A percentile compares a stretch with the other conserved stretches of the same genome.
Evolutionary conservation across 192 early-diverging fungal genomes (phyloP).

Genomic region (Coemansia sp.): DNA sequence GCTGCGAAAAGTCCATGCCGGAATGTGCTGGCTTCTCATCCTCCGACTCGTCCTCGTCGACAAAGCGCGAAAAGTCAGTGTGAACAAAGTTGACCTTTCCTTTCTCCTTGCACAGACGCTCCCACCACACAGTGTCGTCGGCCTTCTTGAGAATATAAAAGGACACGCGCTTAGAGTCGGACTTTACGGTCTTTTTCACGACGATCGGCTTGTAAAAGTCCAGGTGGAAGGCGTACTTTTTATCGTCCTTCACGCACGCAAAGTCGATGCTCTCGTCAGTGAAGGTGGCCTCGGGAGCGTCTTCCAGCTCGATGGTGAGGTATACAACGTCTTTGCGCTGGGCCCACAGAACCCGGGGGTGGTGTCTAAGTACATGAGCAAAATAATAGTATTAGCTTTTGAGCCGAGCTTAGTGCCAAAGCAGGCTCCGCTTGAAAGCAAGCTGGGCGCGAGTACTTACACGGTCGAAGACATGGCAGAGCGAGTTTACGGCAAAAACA

Average conservation of each 20-base stretch:
- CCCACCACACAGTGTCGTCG: slow-evolving; percentile 72
- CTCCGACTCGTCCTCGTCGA: slow-evolving; percentile 93
- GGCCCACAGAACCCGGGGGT: slow-evolving; percentile 85
- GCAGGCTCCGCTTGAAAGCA: neutral
- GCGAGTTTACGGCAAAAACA: neutral
- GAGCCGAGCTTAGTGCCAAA: neutral
- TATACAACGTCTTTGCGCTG: slow-evolving; percentile 79
- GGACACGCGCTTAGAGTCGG: slow-evolving; percentile 57
- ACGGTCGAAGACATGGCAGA: slow-evolving; percentile 13
- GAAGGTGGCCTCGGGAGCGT: slow-evolving; percentile 56
- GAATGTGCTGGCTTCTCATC: slow-evolving; percentile 56
- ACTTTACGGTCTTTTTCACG: slow-evolving; percentile 67
- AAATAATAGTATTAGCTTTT: neutral
- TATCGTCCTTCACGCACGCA: slow-evolving; percentile 59
- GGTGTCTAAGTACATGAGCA: slow-evolving; percentile 29
- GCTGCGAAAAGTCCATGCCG: slow-evolving; percentile 68
- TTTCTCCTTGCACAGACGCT: slow-evolving; percentile 70
- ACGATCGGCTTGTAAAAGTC: slow-evolving; percentile 73
- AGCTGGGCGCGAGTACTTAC: slow-evolving; percentile 7
- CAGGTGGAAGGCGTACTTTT: slow-evolving; percentile 70
- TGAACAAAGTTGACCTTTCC: slow-evolving; percentile 74
- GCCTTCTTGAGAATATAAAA: slow-evolving; percentile 73
- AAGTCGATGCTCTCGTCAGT: slow-evolving; percentile 52
- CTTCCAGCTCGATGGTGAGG: slow-evolving; percentile 77
- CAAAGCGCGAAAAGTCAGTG: slow-evolving; percentile 89